Base-by-base conservation (phyloP, 2,329 filamentous ascomycete species). In the Emergomyces pasteurianus region DNA sequence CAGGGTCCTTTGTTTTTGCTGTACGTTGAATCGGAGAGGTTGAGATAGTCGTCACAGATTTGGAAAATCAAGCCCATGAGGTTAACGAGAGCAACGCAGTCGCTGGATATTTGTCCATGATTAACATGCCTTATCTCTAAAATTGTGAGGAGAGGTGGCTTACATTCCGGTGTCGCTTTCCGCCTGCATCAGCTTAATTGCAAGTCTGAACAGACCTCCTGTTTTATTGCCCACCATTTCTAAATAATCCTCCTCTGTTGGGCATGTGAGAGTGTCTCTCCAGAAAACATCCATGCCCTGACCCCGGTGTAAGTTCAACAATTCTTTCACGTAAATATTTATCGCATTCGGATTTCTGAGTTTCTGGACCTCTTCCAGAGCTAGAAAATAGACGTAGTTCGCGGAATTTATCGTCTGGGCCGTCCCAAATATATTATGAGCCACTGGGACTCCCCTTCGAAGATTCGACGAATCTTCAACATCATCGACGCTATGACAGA, bases 1-100 rank as follows among this genome's bases (percentile, higher is more conserved):
- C 91, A 94, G 68, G 94, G 82, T 60, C 91, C 92, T 78, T 96
- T 96, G 74, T 94, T 91, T 64, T 86, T 79, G 47, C 84, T 84
- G 78, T 95, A 95, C 70, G 85, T 79, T 36, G 74, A 74, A 55
- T 63, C 67, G 31, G 79, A 81, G 60, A 96, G 83, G 73, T 96
- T 96, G 73, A 89, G 84, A 77, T 95, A 95, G 80, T 96, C 92
- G 77, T 75, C 71, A 43, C 71, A 69, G 42, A 74, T 71, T 58
- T 74, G 72, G 58, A 74, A 74, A 28, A 73, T 67, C 26, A 71
- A 62, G 5, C 72, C 71, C 62, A 71, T 67, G 14, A 71, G 47
- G 46, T 70, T 91, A 69, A 92, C 88, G 26, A 96, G 84, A n/a
- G 90, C 67, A 1, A 70, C 68, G 49, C 72, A 71, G 49, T 74